Percentiles rank a stretch among this genome's conserved stretches.
phyloP scores from a whole-genome alignment of 306 rosid species.

The Cucumis hystrix region DNA sequence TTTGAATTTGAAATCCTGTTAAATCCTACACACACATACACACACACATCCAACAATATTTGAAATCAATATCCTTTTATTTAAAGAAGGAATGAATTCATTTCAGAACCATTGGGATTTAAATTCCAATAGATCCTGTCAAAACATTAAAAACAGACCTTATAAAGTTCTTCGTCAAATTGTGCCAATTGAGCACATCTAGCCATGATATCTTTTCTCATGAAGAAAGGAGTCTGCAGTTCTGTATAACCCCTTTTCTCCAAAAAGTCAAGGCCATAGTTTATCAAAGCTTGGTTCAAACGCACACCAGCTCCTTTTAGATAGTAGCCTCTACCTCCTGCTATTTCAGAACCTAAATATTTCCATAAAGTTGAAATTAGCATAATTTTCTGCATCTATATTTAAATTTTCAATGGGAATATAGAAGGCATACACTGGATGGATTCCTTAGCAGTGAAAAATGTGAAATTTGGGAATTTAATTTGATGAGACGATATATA shows the following conservation, averaged over 20 bases:
- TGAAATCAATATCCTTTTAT: neutral
- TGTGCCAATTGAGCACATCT: conserved; percentile 97
- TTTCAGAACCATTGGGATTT: neutral
- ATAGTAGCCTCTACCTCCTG: conserved; percentile 96
- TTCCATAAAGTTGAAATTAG: conserved; percentile 8
- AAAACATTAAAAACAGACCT: conserved; percentile 24
- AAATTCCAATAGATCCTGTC: neutral
- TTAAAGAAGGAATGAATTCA: neutral
- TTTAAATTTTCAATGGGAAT: neutral
- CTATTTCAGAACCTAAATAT: conserved; percentile 68
- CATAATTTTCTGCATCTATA: neutral
- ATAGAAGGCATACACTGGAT: neutral
- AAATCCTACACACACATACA: neutral
- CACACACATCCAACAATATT: neutral
- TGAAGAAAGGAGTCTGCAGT: conserved; percentile 87
- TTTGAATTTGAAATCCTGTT: neutral
- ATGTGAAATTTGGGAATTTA: neutral
- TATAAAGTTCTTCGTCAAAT: conserved; percentile 91
- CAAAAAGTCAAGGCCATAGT: conserved; percentile 77
- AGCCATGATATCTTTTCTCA: conserved; percentile 89
- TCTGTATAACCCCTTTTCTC: conserved; percentile 55
- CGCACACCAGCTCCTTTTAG: conserved; percentile 87
- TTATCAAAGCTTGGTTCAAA: conserved; percentile 89
- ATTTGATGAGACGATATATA: neutral
- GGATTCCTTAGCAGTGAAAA: neutral